These are phyloP conservation scores for Daldinia loculata DNA, from an alignment of 495 filamentous ascomycete species.

Conservation along the genomic window DNA sequence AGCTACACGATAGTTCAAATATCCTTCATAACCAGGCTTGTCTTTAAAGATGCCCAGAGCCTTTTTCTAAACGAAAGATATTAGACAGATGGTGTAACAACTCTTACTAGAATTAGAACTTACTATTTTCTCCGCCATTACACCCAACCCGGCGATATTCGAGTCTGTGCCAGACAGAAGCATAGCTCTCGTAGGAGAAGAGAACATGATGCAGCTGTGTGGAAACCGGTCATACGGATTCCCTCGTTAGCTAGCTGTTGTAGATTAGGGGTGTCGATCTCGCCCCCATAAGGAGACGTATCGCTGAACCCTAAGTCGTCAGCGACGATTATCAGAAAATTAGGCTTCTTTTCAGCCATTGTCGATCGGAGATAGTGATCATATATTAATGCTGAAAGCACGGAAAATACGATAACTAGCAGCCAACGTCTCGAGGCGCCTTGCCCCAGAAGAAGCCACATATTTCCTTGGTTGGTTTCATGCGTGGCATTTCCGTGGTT, in stretches of 20 bases:
- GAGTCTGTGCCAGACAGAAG: constrained; percentile 60
- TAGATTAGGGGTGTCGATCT: constrained; percentile 68
- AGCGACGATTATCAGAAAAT: constrained; percentile 68
- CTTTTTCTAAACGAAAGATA: constrained; percentile 34
- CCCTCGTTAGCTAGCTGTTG: constrained; percentile 62
- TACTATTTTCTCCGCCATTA: constrained; percentile 50
- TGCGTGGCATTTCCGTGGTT: constrained; percentile 16
- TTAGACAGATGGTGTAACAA: constrained; percentile 4
- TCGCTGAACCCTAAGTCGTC: constrained; percentile 72
- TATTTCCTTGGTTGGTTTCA: constrained; percentile 5
- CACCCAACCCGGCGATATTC: constrained; percentile 57
- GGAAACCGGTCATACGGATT: constrained; percentile 68
- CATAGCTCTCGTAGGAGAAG: constrained; percentile 69
- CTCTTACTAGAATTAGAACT: constrained; percentile 24
- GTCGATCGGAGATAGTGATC: constrained; percentile 18
- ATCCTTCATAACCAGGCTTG: constrained; percentile 70
- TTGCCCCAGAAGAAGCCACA: constrained; percentile 28
- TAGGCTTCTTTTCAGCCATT: constrained; percentile 43
- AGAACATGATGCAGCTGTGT: constrained; percentile 69
- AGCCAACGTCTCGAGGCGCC: constrained; percentile 11
- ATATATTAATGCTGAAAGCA: constrained; percentile 28
- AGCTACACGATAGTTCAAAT: constrained; percentile 67
- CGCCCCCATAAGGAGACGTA: constrained; percentile 67
- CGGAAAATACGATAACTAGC: constrained; percentile 14
- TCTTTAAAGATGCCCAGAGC: constrained; percentile 44